Evolutionary conservation across 192 early-diverging fungal species (phyloP), one percentile per base, ranked within the genome.

Genomic region (Backusella sp.): DNA sequence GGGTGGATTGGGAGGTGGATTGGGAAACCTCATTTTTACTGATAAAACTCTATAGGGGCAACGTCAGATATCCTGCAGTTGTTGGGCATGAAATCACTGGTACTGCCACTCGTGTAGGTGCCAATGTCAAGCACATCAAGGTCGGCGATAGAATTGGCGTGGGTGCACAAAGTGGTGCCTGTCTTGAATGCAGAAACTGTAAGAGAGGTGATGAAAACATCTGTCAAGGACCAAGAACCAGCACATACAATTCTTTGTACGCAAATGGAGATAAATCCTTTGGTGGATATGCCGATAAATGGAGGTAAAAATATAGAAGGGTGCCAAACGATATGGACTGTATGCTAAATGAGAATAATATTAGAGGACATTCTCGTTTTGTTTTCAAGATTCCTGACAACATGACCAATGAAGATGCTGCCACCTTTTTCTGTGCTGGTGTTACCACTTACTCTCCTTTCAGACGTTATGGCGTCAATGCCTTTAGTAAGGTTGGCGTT

Each of bases 341-440:
- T 52, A 52, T n/a, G 17, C 46, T 52, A 52, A 32, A 67, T 34
- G 66, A 6, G 17, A 39, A 70, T 70, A 70, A 46, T 42, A 37
- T 88, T 15, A 83, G 90, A 26, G 84, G 91, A 30, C 75, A 90
- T 70, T 49, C 79, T 37, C 81, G 83, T 44, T 95, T 88, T 76
- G 85, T 82, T 30, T 94, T 88, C 90, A 89, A 87, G 83, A 85
- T 90, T 49, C 89, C 90, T 7, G 88, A 75, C 1, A 66, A 32
- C 23, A 86, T 90, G 77, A 80, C 80, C 3, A 83, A 86, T 11
- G 82, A 82, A 11, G 85, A 86, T 17, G 92, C 90, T 9, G 90
- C 91, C 2, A 92, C 94, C 12, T 86, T 96, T 32, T 78, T 97
- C 76, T 97, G 95, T 79, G 94, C 94, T 65, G 95, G 94, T 32